A percentile compares a stretch with the other conserved stretches of the same genome.
Conservation (phyloP, 2,329 filamentous ascomycete species). For the Phialophora expanda region DNA sequence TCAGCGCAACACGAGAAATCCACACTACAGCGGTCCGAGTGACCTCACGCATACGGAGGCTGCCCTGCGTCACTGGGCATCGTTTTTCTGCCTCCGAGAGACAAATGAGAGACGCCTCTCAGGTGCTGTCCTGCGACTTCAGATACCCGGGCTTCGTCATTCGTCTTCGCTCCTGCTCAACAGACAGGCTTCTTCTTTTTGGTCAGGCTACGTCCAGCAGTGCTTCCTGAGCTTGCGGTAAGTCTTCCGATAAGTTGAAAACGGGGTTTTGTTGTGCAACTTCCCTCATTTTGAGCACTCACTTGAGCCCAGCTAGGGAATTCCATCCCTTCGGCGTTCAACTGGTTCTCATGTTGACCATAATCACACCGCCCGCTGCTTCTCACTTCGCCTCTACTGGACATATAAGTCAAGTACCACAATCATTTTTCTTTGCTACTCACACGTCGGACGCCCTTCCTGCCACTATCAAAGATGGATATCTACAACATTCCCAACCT, state of each 20-base stretch:
- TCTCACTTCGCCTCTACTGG: conserved; percentile 12
- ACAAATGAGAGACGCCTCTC: conserved; percentile 21
- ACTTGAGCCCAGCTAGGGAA: conserved; percentile 20
- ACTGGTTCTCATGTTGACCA: conserved; percentile 22
- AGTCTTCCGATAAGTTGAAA: conserved; percentile 31
- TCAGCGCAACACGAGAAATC: conserved; percentile 14
- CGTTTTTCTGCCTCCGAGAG: conserved; percentile 19
- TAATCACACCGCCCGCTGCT: conserved; percentile 22
- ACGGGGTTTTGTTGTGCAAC: conserved; percentile 13
- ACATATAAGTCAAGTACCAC: conserved; percentile 12
- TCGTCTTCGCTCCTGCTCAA: conserved; percentile 14
- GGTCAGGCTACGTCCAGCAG: background rate
- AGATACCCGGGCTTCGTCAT: conserved; percentile 15
- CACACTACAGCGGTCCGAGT: conserved; percentile 27
- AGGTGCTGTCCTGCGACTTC: conserved; percentile 14
- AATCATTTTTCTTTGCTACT: conserved; percentile 6
- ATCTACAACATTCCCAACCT: conserved; percentile 28
- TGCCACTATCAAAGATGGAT: conserved; percentile 24
- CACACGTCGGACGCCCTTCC: background rate
- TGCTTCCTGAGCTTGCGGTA: conserved; percentile 22
- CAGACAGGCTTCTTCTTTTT: background rate
- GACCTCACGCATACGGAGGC: conserved; percentile 32
- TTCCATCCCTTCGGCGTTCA: conserved; percentile 20
- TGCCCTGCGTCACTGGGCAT: conserved; percentile 27
- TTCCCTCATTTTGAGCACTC: conserved; percentile 20